Evolutionary conservation across 2,329 filamentous ascomycete species (phyloP).

Genomic region (Sporothrix luriei): DNA sequence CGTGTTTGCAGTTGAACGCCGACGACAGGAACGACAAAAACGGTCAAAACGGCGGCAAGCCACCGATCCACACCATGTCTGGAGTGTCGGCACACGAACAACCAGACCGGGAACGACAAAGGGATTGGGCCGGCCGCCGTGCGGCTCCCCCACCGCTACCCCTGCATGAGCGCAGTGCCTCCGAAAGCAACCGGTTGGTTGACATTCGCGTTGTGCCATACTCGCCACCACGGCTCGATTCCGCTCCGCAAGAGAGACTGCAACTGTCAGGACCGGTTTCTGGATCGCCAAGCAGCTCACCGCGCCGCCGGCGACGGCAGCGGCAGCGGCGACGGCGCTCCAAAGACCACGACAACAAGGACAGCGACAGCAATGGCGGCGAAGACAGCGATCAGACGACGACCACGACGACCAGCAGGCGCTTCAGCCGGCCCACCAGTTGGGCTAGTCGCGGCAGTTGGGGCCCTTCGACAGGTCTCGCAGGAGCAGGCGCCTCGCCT

Average conservation of each 20-base stretch:
- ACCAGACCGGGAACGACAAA: constrained; percentile 27
- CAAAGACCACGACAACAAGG: constrained; percentile 17
- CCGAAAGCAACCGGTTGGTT: constrained; percentile 48
- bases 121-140: constrained; percentile 27
- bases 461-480: constrained; percentile 30
- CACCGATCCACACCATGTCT: constrained; percentile 25
- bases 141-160: constrained; percentile 43
- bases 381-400: constrained; percentile 30
- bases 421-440: constrained; percentile 23
- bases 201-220: constrained; percentile 54
- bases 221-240: constrained; percentile 49
- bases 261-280: background rate
- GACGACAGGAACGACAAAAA: constrained; percentile 19
- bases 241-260: constrained; percentile 26
- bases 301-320: constrained; percentile 24
- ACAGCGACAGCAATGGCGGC: constrained; percentile 19
- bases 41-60: constrained; percentile 1
- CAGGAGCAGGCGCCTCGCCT: constrained; percentile 21
- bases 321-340: constrained; percentile 23
- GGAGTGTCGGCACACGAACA: constrained; percentile 33
- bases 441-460: constrained; percentile 33
- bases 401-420: constrained; percentile 15
- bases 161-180: constrained; percentile 47
- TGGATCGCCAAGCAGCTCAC: constrained; percentile 24
- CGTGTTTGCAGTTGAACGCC: constrained; percentile 11